These are phyloP conservation scores for Phytophthora podocarpi DNA, from an alignment of 352 stramenopile species.

Conservation along the genomic window DNA sequence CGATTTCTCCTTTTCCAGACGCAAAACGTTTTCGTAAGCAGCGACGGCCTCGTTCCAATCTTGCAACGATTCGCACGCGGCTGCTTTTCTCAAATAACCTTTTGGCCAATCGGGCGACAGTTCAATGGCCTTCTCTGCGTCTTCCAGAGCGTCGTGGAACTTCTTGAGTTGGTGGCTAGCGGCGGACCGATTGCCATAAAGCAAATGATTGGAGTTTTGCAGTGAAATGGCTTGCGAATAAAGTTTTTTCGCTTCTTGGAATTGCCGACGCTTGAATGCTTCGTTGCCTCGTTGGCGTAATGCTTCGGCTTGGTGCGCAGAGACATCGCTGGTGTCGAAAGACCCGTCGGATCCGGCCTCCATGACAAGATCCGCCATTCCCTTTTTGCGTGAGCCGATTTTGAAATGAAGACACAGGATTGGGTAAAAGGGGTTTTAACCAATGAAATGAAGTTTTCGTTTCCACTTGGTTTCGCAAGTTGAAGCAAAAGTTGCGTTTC, in stretches of 20 bases:
- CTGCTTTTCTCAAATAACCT: constrained; percentile 89
- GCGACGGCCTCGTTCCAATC: constrained; percentile 65
- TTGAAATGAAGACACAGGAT: neutral
- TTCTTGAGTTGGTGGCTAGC: constrained; percentile 78
- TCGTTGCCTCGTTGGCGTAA: constrained; percentile 71
- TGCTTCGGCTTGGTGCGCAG: constrained; percentile 25
- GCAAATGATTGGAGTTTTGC: constrained; percentile 55
- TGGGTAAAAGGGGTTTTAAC: constrained; percentile 3
- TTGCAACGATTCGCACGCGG: constrained; percentile 73
- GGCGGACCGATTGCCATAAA: constrained; percentile 90
- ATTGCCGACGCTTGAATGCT: constrained; percentile 65
- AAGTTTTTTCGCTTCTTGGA: constrained; percentile 41
- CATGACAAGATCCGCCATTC: constrained; percentile 37
- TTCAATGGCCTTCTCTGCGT: constrained; percentile 82
- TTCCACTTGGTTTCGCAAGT: neutral
- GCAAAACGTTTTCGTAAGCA: constrained; percentile 77
- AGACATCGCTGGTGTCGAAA: constrained; percentile 35
- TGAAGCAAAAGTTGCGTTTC: constrained; percentile 5
- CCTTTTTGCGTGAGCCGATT: neutral
- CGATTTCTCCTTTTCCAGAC: constrained; percentile 52
- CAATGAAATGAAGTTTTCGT: constrained; percentile 5
- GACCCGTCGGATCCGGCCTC: constrained; percentile 39
- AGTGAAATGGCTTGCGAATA: constrained; percentile 70
- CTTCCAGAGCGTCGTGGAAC: constrained; percentile 71
- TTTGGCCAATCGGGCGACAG: constrained; percentile 93